A percentile compares a stretch with the other conserved stretches of the same genome.
phyloP scores from a whole-genome alignment of 192 early-diverging fungal species.

The Coemansia sp. region DNA sequence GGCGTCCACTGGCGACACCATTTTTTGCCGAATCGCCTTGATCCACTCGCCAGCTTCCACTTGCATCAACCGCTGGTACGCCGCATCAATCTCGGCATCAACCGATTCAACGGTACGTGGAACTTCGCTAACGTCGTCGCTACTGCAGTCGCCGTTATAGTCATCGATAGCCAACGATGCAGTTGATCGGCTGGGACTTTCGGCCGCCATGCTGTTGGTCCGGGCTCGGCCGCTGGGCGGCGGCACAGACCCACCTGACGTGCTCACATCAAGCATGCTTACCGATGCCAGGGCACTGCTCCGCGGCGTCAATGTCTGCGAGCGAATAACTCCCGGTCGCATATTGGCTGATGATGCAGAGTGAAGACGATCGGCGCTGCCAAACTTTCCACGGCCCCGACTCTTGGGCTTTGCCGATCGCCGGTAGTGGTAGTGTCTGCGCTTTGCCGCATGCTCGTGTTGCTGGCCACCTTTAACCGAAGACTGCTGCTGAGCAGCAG shows the following conservation, averaged over 20 bases:
- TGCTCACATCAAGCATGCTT: conserved; percentile 37
- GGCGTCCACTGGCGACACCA: conserved; percentile 38
- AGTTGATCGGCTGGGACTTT: conserved; percentile 12
- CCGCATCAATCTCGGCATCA: conserved; percentile 39
- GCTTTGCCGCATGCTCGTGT: not conserved
- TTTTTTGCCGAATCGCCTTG: conserved; percentile 41
- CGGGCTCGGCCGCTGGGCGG: conserved; percentile 4
- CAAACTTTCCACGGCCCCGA: not conserved
- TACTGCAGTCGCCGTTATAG: not conserved
- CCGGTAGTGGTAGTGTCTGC: conserved; percentile 7
- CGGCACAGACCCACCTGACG: not conserved
- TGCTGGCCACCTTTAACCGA: not conserved
- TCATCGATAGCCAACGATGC: conserved; percentile 15
- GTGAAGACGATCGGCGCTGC: conserved; percentile 7
- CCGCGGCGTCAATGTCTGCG: not conserved
- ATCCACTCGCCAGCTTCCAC: conserved; percentile 52
- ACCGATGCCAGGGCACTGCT: conserved; percentile 20
- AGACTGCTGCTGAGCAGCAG: not conserved
- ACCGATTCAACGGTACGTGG: not conserved
- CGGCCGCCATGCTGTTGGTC: conserved; percentile 23
- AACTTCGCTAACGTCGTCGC: conserved; percentile 12
- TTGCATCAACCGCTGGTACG: conserved; percentile 30
- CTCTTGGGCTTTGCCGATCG: not conserved
- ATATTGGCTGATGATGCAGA: conserved; percentile 1
- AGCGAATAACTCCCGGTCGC: not conserved